Percentiles rank a stretch among this genome's conserved stretches.
Evolutionary conservation across 345 rosid species (phyloP).

Genomic region (Lenwebbia sp.): DNA sequence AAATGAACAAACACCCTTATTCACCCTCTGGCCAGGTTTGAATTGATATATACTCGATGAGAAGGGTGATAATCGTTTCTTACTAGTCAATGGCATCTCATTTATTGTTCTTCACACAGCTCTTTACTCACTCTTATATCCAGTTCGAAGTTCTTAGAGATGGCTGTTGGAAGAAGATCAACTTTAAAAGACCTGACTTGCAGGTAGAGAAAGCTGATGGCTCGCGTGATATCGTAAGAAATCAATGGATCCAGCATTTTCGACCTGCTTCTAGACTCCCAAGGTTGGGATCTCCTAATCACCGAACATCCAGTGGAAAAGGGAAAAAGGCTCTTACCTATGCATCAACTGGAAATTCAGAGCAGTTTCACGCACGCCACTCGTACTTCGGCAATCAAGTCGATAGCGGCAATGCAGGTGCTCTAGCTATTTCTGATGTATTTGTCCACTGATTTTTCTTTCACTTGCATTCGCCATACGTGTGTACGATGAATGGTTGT

Average conservation of each 20-base stretch:
- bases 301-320: slow-evolving; percentile 10
- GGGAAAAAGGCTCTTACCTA: slow-evolving; percentile 21
- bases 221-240: slow-evolving; percentile 21
- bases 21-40: slow-evolving; percentile 55
- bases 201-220: slow-evolving; percentile 10
- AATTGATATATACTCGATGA: background rate
- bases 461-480: background rate
- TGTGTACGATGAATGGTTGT: background rate
- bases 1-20: slow-evolving; percentile 1
- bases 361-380: slow-evolving; percentile 8
- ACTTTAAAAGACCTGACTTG: slow-evolving; percentile 35
- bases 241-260: slow-evolving; percentile 63
- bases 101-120: background rate
- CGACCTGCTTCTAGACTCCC: slow-evolving; percentile 19
- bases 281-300: background rate
- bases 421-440: background rate
- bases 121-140: background rate
- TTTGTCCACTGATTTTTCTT: background rate
- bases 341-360: slow-evolving; percentile 17
- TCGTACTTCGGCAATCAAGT: slow-evolving; percentile 9
- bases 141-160: slow-evolving; percentile 65
- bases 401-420: slow-evolving; percentile 32
- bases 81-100: background rate
- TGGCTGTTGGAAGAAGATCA: slow-evolving; percentile 60
- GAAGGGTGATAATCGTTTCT: background rate